Evolutionary conservation across 2,329 filamentous ascomycete genomes (phyloP), one percentile per base, ranked within the genome.

Genomic region (Hymenotorrendiella dingleyae): DNA sequence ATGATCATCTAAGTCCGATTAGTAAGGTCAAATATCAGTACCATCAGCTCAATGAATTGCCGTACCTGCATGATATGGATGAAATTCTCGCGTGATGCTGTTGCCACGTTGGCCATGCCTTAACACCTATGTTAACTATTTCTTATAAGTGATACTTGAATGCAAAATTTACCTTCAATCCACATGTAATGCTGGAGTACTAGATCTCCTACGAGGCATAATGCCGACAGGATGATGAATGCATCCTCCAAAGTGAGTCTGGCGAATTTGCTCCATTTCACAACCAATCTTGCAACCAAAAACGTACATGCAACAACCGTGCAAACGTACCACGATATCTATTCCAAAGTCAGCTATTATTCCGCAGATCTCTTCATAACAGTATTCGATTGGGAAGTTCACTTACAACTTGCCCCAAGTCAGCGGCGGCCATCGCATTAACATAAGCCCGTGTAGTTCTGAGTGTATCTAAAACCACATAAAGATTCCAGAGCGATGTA

Each of bases 1-100:
- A 67, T 55, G 22, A 67, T 67, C 60, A 67, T 65, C 58, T 63
- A 45, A 9, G 48, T 5, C 11, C n/a, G 9, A 19, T 39, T 12
- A 39, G 23, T 14, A 26, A n/a, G n/a, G n/a, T n/a, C n/a, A n/a
- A n/a, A n/a, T n/a, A n/a, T n/a, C n/a, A n/a, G n/a, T n/a, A n/a
- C n/a, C n/a, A n/a, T n/a, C n/a, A n/a, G n/a, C n/a, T n/a, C n/a
- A n/a, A n/a, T n/a, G n/a, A n/a, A n/a, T n/a, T n/a, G n/a, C 9
- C 30, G 36, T 14, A 42, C 40, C 26, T 42, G 40, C 40, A 42
- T 42, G 32, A 42, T 42, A n/a, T 33, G 11, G 12, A 23, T 21
- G 9, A 42, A 36, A 4, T 36, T 22, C 9, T 42, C 40, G n/a
- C 9, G 12, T n/a, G 21, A 27, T 42, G 32, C 32, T 3, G 19